Evolutionary conservation across 345 rosid genomes (phyloP).

Genomic region (Aegle marmelos): DNA sequence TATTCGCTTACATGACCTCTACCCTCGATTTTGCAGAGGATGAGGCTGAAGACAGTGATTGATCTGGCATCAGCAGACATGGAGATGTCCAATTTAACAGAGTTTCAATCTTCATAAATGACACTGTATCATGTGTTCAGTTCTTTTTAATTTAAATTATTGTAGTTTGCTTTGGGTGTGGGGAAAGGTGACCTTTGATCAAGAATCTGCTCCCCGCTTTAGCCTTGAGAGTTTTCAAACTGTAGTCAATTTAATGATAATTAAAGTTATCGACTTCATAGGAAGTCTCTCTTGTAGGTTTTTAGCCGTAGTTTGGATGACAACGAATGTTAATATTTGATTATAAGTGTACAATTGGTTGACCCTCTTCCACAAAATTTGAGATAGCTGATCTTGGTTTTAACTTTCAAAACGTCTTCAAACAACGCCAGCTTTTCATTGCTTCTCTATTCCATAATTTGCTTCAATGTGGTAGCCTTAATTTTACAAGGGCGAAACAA

Average conservation of each 20-base stretch:
- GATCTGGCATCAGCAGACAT: constrained; percentile 10
- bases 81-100: not conserved
- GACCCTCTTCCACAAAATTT: not conserved
- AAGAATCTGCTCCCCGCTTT: not conserved
- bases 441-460: no score
- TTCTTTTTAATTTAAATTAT: not conserved
- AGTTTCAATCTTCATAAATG: constrained; percentile 1
- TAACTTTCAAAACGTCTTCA: not conserved
- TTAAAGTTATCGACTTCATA: not conserved
- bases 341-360: not conserved
- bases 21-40: constrained; percentile 25
- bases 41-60: constrained; percentile 31
- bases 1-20: constrained; percentile 1
- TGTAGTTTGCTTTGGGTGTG: constrained; percentile 9
- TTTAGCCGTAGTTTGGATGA: not conserved
- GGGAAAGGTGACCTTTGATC: constrained; percentile 12
- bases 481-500: no score
- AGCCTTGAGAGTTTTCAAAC: no score
- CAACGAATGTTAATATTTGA: not conserved
- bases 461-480: no score
- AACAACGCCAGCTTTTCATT: not conserved
- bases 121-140: constrained; percentile 7
- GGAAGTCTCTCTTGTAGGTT: not conserved
- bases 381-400: not conserved
- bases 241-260: not conserved